These are phyloP conservation scores for Hemisphaericaspora lyxosophila DNA, from an alignment of 1,139 yeast genomes.

Conservation along the genomic window DNA sequence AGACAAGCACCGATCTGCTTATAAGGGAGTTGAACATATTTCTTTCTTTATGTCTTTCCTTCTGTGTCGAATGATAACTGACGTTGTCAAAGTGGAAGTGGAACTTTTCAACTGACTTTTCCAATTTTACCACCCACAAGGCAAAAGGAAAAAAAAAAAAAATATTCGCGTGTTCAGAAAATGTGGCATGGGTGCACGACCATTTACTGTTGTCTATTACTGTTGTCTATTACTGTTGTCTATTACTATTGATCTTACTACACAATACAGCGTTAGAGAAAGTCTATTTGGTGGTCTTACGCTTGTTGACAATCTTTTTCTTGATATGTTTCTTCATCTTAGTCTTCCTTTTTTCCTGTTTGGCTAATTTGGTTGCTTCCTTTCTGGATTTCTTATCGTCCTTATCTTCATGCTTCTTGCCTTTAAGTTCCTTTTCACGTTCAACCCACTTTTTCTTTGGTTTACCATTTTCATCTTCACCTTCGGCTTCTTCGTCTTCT, in stretches of 20 bases:
- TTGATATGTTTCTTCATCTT: conserved; percentile 92
- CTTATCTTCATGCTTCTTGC: conserved; percentile 81
- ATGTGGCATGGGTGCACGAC: neutral
- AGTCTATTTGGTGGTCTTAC: conserved; percentile 28
- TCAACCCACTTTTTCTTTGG: conserved; percentile 44
- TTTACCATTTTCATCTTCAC: conserved; percentile 17
- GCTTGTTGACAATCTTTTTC: conserved; percentile 69
- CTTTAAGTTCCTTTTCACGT: conserved; percentile 43
- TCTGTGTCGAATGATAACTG: neutral
- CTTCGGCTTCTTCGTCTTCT: conserved; percentile 33
- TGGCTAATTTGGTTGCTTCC: conserved; percentile 76
- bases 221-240: neutral
- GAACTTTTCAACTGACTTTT: neutral
- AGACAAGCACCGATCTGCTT: conserved; percentile 1
- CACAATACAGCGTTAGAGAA: too few species aligned
- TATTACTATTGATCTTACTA: neutral
- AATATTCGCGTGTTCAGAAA: conserved; percentile 5
- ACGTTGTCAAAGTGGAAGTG: neutral
- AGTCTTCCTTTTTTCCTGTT: conserved; percentile 82
- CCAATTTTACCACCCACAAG: neutral
- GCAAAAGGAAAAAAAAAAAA: neutral
- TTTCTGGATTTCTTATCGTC: conserved; percentile 84
- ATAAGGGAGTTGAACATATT: neutral
- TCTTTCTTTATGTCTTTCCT: too few species aligned
- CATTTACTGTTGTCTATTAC: neutral